These are phyloP conservation scores for Fusarium guadeloupense DNA, from an alignment of 2,329 filamentous ascomycete species.

Conservation along the genomic window DNA sequence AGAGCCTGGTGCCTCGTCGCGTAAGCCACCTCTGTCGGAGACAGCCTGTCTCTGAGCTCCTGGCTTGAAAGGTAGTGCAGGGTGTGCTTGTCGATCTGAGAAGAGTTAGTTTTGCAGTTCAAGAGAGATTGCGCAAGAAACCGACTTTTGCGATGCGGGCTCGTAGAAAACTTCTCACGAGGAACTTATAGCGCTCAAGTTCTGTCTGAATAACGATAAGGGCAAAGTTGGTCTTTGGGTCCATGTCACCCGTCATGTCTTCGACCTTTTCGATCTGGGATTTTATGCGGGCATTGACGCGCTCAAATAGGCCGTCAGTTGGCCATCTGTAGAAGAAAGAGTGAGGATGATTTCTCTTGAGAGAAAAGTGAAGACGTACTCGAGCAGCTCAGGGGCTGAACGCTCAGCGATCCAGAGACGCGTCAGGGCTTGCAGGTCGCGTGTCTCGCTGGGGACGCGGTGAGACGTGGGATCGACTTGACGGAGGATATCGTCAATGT, in stretches of 20 bases:
- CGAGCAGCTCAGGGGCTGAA: conserved; percentile 86
- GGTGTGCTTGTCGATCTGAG: conserved; percentile 78
- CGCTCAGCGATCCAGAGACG: conserved; percentile 94
- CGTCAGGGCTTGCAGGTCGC: conserved; percentile 88
- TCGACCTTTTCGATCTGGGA: conserved; percentile 76
- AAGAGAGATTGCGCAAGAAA: neutral
- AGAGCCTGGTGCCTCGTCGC: conserved; percentile 85
- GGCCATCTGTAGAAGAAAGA: conserved; percentile 63
- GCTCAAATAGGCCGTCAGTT: conserved; percentile 78
- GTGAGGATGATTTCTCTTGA: neutral
- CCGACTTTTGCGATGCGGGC: conserved; percentile 85
- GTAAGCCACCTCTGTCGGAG: conserved; percentile 80
- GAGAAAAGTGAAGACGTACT: conserved; percentile 57
- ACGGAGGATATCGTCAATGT: conserved; percentile 82
- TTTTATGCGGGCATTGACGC: conserved; percentile 78
- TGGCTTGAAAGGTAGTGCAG: conserved; percentile 74
- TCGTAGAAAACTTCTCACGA: conserved; percentile 84
- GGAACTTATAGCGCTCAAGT: conserved; percentile 91
- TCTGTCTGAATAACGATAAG: conserved; percentile 97
- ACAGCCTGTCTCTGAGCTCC: conserved; percentile 70
- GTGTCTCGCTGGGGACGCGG: conserved; percentile 65
- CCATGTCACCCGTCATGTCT: conserved; percentile 83
- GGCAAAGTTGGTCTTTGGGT: conserved; percentile 89
- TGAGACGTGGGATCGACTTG: conserved; percentile 72
- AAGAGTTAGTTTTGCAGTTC: conserved; percentile 1